phyloP scores from a whole-genome alignment of 176 grass and related monocot species.

The Metroxylon sagu region DNA sequence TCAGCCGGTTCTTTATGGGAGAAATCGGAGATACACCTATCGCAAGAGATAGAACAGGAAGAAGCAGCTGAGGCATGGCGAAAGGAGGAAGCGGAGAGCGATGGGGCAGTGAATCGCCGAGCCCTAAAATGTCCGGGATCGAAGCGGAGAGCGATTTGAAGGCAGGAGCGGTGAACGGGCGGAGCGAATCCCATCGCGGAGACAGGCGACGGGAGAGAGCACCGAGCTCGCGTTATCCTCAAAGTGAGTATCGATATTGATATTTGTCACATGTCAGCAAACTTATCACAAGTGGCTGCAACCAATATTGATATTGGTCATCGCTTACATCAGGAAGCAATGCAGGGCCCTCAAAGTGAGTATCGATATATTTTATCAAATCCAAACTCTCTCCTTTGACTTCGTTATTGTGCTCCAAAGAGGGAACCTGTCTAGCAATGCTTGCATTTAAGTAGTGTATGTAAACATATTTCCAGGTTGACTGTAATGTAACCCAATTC shows the following conservation, averaged over 20 bases:
- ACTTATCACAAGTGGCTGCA: background rate
- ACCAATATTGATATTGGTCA: too few species aligned
- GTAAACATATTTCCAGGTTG: too few species aligned
- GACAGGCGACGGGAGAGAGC: too few species aligned
- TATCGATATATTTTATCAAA: constrained; percentile 59
- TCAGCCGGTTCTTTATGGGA: background rate
- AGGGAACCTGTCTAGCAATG: constrained; percentile 44
- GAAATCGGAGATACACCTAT: background rate
- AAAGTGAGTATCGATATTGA: too few species aligned
- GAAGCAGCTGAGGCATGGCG: background rate
- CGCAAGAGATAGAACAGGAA: background rate
- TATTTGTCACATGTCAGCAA: background rate
- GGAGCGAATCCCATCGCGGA: constrained; percentile 3
- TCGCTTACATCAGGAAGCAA: constrained; percentile 56
- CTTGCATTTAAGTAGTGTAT: too few species aligned
- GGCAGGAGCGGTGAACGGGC: background rate
- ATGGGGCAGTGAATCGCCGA: background rate
- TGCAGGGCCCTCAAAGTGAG: constrained; percentile 51
- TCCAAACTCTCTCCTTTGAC: constrained; percentile 65
- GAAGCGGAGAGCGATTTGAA: constrained; percentile 1
- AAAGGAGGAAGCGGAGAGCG: background rate
- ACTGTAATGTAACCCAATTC: too few species aligned
- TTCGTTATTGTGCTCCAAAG: constrained; percentile 59
- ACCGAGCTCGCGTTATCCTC: too few species aligned
- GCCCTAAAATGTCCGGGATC: background rate